Evolutionary conservation across 176 grass and related monocot species (phyloP), one percentile per base, ranked within the genome.

Genomic region (Musa troglodytarum): DNA sequence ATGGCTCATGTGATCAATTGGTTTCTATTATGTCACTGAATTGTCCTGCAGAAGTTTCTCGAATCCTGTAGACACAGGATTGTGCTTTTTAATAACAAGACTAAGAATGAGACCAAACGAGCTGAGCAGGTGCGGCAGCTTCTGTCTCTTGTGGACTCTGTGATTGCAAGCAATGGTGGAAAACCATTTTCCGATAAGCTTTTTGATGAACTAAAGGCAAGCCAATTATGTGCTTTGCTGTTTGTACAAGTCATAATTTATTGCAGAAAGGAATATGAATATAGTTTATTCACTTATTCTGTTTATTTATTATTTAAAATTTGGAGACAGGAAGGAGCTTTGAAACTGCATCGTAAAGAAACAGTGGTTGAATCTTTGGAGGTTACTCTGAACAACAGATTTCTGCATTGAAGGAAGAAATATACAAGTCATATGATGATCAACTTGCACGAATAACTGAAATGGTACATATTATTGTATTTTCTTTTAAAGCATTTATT

Each of bases 61-160:
- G 34, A 78, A 55, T 63, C 49, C 50, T 95, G 85, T 55, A 77
- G 79, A 53, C 62, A 75, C 3, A 88, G 92, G 81, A 77, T 81
- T 22, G 69, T 95, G 53, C 83, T 92, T 24, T 92, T 92, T 61
- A 77, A 92, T 53, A 92, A 92, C 67, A 84, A 81, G 75, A 84
- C 89, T 13, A 73, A 24, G 61, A 26, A 79, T 68, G n/a, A 67
- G 49, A 34, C 14, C 20, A 65, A 80, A 24, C 76, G 29, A 65
- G 24, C 73, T 24, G 26, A 12, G 12, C 85, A 90, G 29, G 76
- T 82, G 20, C 19, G 61, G 13, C 63, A 79, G 25, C 49, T 96
- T 29, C 24, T 95, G 14, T 68, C 19, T 67, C 2, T 26, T 22
- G 92, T 96, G 5, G 88, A 90, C 54, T 78, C 29, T 34, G 73